A percentile compares a stretch with the other conserved stretches of the same genome.
Evolutionary conservation across 225 moss, liverwort and hornwort genomes (phyloP).

Genomic region (Asterella californica): DNA sequence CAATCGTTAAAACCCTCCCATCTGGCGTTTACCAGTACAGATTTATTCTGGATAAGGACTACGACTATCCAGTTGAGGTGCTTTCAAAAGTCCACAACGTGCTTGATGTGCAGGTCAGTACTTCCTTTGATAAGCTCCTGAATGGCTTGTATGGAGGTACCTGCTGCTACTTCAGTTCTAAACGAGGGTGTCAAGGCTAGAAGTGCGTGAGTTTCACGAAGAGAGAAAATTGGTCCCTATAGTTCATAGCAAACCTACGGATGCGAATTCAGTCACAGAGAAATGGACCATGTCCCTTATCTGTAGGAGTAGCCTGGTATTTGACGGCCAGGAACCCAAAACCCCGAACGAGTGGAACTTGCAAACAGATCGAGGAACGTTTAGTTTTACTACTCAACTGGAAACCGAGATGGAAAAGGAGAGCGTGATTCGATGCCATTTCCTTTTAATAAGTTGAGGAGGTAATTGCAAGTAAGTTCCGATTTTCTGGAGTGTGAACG

Average conservation of each 20-base stretch:
- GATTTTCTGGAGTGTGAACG: no score
- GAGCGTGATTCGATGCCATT: no score
- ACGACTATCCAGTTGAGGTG: conserved; percentile 73
- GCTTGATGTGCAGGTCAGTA: conserved; percentile 90
- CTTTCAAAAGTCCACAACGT: conserved; percentile 69
- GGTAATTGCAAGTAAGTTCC: no score
- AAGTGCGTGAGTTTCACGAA: neutral
- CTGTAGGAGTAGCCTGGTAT: neutral
- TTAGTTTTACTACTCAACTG: no score
- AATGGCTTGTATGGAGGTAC: neutral
- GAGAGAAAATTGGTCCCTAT: neutral
- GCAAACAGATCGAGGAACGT: neutral
- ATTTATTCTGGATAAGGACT: conserved; percentile 83
- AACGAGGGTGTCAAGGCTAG: neutral
- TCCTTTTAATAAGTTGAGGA: no score
- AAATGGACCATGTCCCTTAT: neutral
- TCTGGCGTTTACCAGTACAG: conserved; percentile 95
- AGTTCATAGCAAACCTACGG: neutral
- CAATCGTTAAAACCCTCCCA: conserved; percentile 79
- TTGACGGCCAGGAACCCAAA: neutral
- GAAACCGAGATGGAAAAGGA: no score
- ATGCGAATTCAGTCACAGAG: neutral
- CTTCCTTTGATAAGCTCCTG: neutral
- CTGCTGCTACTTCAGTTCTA: neutral
- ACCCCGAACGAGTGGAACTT: neutral